These are phyloP conservation scores for Verbascum thapsus DNA, from an alignment of 257 asterid genomes.

Conservation along the genomic window DNA sequence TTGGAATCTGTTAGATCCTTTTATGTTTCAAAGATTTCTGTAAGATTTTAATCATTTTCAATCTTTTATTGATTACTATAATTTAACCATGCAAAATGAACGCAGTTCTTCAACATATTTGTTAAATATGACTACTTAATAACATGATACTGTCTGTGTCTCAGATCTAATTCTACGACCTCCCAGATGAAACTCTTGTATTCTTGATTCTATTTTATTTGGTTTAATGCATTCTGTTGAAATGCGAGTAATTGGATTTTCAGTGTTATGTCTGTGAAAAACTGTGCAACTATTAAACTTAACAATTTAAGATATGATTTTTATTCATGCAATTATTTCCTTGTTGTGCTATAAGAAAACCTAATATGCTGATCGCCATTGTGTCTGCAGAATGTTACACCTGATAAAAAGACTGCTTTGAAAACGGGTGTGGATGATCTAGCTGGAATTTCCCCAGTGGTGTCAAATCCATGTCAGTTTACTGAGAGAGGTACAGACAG, in stretches of 20 bases:
- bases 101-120: no score
- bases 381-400: conserved; percentile 50
- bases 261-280: background rate
- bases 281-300: conserved; percentile 3
- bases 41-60: no score
- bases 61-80: background rate
- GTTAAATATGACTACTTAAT: no score
- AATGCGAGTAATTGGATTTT: background rate
- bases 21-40: no score
- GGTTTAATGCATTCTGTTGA: background rate
- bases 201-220: background rate
- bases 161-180: background rate
- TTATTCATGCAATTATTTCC: conserved; percentile 7
- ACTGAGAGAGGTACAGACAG: conserved; percentile 44
- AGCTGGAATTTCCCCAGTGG: conserved; percentile 43
- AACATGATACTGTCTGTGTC: background rate
- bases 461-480: conserved; percentile 46
- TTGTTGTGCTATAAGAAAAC: no score
- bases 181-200: background rate
- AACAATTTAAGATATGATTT: conserved; percentile 17
- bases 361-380: conserved; percentile 27
- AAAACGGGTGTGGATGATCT: conserved; percentile 46
- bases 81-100: background rate
- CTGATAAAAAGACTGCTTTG: conserved; percentile 42
- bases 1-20: no score